Evolutionary conservation across 495 filamentous ascomycete species (phyloP).

Genomic region (Lasiosphaeria hispida): DNA sequence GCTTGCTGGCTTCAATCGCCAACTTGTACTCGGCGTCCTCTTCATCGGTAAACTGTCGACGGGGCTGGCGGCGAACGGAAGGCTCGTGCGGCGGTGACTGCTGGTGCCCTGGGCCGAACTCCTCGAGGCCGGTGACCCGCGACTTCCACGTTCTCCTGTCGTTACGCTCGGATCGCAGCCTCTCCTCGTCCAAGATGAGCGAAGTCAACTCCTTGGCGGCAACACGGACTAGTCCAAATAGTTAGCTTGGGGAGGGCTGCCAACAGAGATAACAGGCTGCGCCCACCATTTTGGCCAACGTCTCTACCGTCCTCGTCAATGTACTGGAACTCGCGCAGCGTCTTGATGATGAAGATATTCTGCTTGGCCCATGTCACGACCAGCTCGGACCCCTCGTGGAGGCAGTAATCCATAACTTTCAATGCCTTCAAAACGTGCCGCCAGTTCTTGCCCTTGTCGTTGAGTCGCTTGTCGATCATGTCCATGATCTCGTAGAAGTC

Average conservation of each 20-base stretch:
- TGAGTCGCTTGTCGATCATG: constrained; percentile 98
- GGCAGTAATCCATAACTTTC: constrained; percentile 96
- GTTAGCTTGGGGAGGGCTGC: constrained; percentile 12
- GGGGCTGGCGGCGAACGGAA: constrained; percentile 39
- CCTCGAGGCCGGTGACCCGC: constrained; percentile 88
- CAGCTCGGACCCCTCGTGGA: constrained; percentile 95
- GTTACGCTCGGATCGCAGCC: constrained; percentile 83
- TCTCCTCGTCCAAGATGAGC: constrained; percentile 92
- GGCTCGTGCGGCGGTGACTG: constrained; percentile 38
- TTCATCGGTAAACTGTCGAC: constrained; percentile 60
- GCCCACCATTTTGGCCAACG: constrained; percentile 88
- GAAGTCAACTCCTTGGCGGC: constrained; percentile 95
- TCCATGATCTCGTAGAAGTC: constrained; percentile 99
- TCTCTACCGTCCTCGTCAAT: constrained; percentile 92
- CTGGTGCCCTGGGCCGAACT: constrained; percentile 55
- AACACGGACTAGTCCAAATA: constrained; percentile 67
- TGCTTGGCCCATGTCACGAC: constrained; percentile 98
- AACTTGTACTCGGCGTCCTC: constrained; percentile 91
- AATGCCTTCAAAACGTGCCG: constrained; percentile 96
- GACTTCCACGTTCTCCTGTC: constrained; percentile 97
- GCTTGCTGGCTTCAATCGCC: constrained; percentile 94
- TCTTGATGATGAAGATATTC: constrained; percentile 98
- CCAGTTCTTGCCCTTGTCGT: constrained; percentile 99
- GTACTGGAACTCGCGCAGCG: constrained; percentile 91
- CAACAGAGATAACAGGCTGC: background rate